Evolutionary conservation across 2,329 filamentous ascomycete genomes (phyloP).

Genomic region (Stemphylium beticola): DNA sequence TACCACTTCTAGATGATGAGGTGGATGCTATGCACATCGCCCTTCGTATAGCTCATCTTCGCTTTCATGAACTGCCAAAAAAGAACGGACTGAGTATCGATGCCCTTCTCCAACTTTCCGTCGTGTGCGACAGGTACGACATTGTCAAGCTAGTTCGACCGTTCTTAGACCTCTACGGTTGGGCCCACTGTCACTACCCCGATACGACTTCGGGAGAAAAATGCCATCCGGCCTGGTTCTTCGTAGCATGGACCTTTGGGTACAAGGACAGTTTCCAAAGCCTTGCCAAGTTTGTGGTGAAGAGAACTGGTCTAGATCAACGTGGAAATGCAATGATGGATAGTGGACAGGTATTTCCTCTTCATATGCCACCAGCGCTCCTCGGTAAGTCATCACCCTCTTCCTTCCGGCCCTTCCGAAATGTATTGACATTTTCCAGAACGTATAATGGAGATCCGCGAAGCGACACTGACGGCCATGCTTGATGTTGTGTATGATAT

Average conservation of each 20-base stretch:
- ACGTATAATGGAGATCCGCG: slow-evolving; percentile 9
- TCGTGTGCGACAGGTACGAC: slow-evolving; percentile 43
- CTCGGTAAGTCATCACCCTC: slow-evolving; percentile 3
- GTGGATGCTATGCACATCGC: slow-evolving; percentile 11
- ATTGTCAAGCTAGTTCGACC: slow-evolving; percentile 31
- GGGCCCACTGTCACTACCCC: slow-evolving; percentile 13
- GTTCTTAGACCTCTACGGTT: slow-evolving; percentile 19
- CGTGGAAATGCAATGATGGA: slow-evolving; percentile 1
- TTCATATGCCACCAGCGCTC: slow-evolving; percentile 13
- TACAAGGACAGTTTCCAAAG: slow-evolving; percentile 18
- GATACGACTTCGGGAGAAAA: slow-evolving; percentile 3
- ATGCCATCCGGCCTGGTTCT: slow-evolving; percentile 17
- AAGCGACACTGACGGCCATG: slow-evolving; percentile 8
- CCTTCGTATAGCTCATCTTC: slow-evolving; percentile 12
- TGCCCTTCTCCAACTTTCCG: slow-evolving; percentile 30
- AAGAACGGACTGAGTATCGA: slow-evolving; percentile 21
- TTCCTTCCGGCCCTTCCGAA: background rate
- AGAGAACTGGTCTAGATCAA: slow-evolving; percentile 8
- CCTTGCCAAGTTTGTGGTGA: slow-evolving; percentile 10
- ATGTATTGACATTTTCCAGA: slow-evolving; percentile 4
- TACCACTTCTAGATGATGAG: slow-evolving; percentile 27
- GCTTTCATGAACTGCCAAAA: slow-evolving; percentile 10
- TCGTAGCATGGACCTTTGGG: slow-evolving; percentile 25
- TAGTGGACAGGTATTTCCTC: slow-evolving; percentile 3
- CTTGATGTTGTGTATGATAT: slow-evolving; percentile 6